phyloP scores from a whole-genome alignment of 306 rosid species.

The Luffa acutangula region DNA sequence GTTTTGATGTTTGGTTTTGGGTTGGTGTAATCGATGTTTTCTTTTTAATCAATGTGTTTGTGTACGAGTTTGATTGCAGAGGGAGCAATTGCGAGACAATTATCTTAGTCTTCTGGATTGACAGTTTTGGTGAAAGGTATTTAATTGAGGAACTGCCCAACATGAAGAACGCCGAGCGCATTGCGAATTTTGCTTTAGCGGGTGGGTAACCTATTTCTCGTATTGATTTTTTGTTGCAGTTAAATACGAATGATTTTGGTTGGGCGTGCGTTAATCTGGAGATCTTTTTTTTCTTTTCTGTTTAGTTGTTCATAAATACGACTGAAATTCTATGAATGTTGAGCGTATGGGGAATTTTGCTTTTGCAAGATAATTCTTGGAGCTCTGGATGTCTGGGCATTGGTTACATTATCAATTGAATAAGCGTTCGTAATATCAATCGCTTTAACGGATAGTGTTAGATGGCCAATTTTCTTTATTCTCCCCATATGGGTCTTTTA shows the following conservation, averaged over 20 bases:
- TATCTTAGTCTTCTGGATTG: constrained; percentile 27
- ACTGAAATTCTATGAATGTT: neutral
- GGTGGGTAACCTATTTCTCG: constrained; percentile 56
- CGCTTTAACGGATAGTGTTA: neutral
- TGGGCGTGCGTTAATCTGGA: neutral
- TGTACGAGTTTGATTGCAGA: constrained; percentile 31
- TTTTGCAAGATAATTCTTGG: neutral
- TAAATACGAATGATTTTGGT: neutral
- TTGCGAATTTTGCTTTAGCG: constrained; percentile 80
- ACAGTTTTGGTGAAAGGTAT: constrained; percentile 6
- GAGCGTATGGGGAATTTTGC: neutral
- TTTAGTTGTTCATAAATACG: neutral
- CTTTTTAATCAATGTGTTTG: neutral
- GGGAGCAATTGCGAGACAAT: constrained; percentile 23
- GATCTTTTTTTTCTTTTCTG: neutral
- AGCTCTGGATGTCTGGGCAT: neutral
- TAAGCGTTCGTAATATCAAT: neutral
- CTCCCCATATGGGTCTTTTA: neutral
- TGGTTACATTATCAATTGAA: neutral
- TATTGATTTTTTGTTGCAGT: neutral
- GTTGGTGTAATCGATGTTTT: neutral
- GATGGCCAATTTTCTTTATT: neutral
- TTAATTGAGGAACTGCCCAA: constrained; percentile 5
- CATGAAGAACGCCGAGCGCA: constrained; percentile 77
- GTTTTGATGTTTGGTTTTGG: neutral